Conservation (phyloP, 495 filamentous ascomycete species). For the Tuber calosporum region DNA sequence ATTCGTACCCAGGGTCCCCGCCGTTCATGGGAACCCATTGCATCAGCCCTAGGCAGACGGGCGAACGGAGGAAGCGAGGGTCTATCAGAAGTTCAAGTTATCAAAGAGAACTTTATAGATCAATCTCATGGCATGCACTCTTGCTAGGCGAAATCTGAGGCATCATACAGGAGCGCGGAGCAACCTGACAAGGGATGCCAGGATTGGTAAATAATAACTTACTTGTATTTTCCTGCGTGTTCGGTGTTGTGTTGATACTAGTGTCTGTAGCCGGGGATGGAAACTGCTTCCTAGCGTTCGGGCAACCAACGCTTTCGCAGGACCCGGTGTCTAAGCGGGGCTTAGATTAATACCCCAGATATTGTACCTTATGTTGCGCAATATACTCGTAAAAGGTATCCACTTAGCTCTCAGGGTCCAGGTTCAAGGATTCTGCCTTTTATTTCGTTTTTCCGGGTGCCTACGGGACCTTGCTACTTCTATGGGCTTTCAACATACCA, state of each 20-base stretch:
- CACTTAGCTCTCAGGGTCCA: background rate
- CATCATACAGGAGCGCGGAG: background rate
- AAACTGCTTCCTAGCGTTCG: background rate
- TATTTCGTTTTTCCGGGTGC: background rate
- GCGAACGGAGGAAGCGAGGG: background rate
- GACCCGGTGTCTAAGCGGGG: background rate
- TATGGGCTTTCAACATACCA: background rate
- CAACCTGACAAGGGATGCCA: background rate
- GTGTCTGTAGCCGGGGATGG: background rate
- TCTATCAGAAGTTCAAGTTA: background rate
- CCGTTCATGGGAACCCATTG: background rate
- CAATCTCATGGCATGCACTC: background rate
- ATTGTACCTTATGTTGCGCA: background rate
- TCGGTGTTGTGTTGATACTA: background rate
- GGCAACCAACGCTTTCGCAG: background rate
- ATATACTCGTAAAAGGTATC: background rate
- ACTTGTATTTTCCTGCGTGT: background rate
- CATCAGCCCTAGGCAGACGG: background rate
- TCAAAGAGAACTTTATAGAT: background rate
- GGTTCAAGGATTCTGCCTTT: background rate
- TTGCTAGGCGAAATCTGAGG: background rate
- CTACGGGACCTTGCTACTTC: background rate
- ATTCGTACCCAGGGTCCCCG: background rate
- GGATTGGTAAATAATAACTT: background rate
- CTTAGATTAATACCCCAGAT: background rate